Conservation (phyloP, 306 rosid species). For the Urtica urens region DNA sequence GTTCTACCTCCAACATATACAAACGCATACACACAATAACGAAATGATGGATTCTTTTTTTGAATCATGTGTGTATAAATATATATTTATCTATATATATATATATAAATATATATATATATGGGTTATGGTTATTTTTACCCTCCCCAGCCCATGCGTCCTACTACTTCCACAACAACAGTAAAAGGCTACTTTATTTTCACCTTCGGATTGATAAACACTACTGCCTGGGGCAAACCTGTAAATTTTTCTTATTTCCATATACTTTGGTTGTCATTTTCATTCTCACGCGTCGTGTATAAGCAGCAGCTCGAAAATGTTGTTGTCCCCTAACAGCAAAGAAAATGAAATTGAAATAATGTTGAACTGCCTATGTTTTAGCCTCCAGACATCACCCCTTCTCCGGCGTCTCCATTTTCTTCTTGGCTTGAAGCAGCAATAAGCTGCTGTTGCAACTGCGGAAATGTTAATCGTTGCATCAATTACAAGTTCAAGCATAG, state of each 20-base stretch:
- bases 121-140: constrained; percentile 5
- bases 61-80: not conserved
- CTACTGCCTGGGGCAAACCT: too few relatives aligned
- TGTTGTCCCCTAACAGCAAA: constrained; percentile 24
- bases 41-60: not conserved
- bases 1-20: constrained; percentile 23
- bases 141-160: constrained; percentile 17
- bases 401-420: constrained; percentile 54
- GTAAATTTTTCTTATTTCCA: too few relatives aligned
- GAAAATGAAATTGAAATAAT: constrained; percentile 19
- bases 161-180: not conserved
- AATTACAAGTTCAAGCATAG: not conserved
- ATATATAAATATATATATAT: not conserved
- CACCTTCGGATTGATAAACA: constrained; percentile 19
- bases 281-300: constrained; percentile 12
- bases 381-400: constrained; percentile 45
- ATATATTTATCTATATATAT: not conserved
- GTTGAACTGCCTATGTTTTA: constrained; percentile 19
- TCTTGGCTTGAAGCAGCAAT: constrained; percentile 34
- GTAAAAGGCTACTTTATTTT: constrained; percentile 6
- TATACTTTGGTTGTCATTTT: constrained; percentile 21
- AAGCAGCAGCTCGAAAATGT: constrained; percentile 24
- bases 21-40: constrained; percentile 12
- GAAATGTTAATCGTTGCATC: not conserved
- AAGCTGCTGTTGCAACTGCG: constrained; percentile 83